Base-by-base conservation (phyloP, 495 filamentous ascomycete genomes). In the Penicillium roqueforti region DNA sequence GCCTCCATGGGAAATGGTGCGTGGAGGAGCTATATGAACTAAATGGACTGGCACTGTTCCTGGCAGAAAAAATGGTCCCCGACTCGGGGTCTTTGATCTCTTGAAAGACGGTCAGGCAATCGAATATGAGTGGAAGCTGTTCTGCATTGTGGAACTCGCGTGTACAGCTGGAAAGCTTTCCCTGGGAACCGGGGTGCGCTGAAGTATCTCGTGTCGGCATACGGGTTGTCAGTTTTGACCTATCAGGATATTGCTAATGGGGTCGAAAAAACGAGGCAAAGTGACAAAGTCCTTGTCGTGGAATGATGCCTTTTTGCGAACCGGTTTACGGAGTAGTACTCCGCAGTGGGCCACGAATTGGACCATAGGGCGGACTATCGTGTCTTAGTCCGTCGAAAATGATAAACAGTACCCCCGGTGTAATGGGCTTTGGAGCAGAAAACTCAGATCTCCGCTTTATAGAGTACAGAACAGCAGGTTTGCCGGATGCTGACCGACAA, bases 401-500 rank as follows among this genome's bases (percentile, higher is more conserved):
- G 13, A n/a, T 39, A 23, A 34, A 20, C 20, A 48, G 47, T 38
- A 20, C 42, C 26, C 42, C 25, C 46, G 26, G 51, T 51, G 47
- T 36, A 48, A 45, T 26, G 19, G 32, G 44, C 23, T 28, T 37
- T 38, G 7, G 31, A 31, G 20, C 34, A 51, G 16, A 40, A 59
- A 59, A 59, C 45, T 42, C 31, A 45, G 50, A 43, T 31, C 10
- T 31, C 28, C 28, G 28, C 28, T 31, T 11, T 31, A 13, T 31
- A 31, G 9, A 31, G 28, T 31, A 31, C 10, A 31, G 28, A 13
- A 31, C 28, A 31, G 3, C 28, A 31, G 13, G 13, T 31, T 31
- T 31, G 28, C 10, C 28, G 52, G 26, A 44, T 49, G 22, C 32
- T 61, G 59, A 53, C 55, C 51, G 55, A 61, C 47, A 42, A 39